Evolutionary conservation across 768 basidiomycete genomes (phyloP).

Genomic region (Boletus rex-veris): DNA sequence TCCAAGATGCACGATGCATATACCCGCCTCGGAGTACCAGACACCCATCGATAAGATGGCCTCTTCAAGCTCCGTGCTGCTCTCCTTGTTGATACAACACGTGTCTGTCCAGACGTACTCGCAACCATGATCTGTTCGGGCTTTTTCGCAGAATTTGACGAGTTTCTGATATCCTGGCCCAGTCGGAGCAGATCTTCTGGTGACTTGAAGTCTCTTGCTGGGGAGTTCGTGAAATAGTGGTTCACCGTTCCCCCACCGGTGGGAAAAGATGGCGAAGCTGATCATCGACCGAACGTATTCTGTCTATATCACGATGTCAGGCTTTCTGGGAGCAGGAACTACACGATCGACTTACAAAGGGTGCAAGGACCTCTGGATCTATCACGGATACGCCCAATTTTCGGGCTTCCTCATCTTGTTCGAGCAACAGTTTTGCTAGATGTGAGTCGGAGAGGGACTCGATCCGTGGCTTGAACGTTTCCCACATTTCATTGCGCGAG

Average conservation of each 20-base stretch:
- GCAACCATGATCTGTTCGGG: constrained; percentile 21
- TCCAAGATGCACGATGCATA: constrained; percentile 25
- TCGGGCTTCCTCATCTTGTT: constrained; percentile 23
- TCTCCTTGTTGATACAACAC: constrained; percentile 29
- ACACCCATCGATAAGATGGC: constrained; percentile 21
- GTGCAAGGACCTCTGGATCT: constrained; percentile 18
- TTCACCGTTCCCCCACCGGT: constrained; percentile 25
- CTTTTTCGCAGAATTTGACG: constrained; percentile 26
- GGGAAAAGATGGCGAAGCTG: constrained; percentile 27
- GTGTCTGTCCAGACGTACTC: constrained; percentile 29
- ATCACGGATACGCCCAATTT: constrained; percentile 17
- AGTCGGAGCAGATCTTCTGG: constrained; percentile 9
- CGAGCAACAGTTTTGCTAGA: constrained; percentile 21
- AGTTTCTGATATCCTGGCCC: constrained; percentile 27
- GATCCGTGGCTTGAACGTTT: constrained; percentile 18
- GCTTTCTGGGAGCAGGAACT: not conserved
- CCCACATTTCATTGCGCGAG: constrained; percentile 20
- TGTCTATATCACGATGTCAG: constrained; percentile 14
- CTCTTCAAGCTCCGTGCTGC: constrained; percentile 26
- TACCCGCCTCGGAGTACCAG: constrained; percentile 23
- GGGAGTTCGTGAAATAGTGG: constrained; percentile 23
- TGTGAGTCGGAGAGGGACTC: constrained; percentile 21
- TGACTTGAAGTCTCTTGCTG: constrained; percentile 11
- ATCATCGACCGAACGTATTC: constrained; percentile 17
- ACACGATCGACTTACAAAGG: constrained; percentile 16